A percentile compares a stretch with the other conserved stretches of the same genome.
These are phyloP conservation scores for Amaranthus hypochondriacus DNA, from an alignment of 148 eudicot genomes.

Conservation along the genomic window DNA sequence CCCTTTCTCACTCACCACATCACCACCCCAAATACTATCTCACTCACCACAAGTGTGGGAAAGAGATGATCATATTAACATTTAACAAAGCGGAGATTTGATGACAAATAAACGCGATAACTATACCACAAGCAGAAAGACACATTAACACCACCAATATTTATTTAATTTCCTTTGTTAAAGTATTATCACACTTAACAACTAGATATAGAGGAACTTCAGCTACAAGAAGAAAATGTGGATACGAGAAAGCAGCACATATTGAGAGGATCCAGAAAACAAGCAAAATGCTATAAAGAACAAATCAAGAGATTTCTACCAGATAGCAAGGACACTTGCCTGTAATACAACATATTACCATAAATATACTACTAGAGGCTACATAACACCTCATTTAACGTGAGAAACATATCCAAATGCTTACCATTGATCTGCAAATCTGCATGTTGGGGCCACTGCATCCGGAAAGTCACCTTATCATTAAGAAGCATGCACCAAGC, in stretches of 20 bases:
- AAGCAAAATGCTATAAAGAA: background rate
- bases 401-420: slow-evolving; percentile 12
- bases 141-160: too few species aligned
- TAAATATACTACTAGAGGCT: background rate
- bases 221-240: background rate
- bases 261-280: background rate
- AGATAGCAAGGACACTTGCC: background rate
- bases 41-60: too few species aligned
- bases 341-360: too few species aligned
- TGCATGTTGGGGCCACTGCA: slow-evolving; percentile 77
- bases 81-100: too few species aligned
- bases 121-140: too few species aligned
- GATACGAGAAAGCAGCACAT: background rate
- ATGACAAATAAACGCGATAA: too few species aligned
- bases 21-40: too few species aligned
- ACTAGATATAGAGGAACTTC: background rate
- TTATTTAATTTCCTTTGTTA: too few species aligned
- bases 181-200: too few species aligned
- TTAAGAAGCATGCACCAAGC: slow-evolving; percentile 89
- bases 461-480: slow-evolving; percentile 68
- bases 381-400: background rate
- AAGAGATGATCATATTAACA: too few species aligned
- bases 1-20: too few species aligned
- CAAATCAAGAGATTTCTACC: background rate
- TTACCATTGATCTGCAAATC: slow-evolving; percentile 74